Evolutionary conservation across 495 filamentous ascomycete species (phyloP).

Genomic region (Talaromyces adpressus): DNA sequence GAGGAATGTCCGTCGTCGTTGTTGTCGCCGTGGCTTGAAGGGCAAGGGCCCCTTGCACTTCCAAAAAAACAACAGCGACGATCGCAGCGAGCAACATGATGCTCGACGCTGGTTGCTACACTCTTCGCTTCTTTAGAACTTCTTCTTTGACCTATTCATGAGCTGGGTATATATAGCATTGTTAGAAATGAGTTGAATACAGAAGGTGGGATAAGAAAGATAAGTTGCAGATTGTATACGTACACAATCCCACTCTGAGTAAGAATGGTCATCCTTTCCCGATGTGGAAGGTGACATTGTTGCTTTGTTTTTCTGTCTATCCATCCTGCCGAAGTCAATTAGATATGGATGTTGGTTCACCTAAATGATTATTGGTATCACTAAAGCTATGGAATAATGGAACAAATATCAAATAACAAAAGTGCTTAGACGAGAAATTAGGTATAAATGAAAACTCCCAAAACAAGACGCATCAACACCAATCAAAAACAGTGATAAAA

Average conservation of each 20-base stretch:
- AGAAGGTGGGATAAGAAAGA: not conserved
- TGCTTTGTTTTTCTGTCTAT: not conserved
- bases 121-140: not conserved
- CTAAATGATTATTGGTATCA: too few species aligned
- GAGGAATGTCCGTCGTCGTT: not conserved
- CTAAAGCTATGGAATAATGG: too few species aligned
- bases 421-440: too few species aligned
- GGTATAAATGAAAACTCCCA: too few species aligned
- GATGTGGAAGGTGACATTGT: not conserved
- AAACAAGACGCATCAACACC: too few species aligned
- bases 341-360: too few species aligned
- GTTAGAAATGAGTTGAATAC: not conserved
- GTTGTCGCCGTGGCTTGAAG: not conserved
- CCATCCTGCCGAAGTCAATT: not conserved
- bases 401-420: too few species aligned
- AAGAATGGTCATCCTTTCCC: not conserved
- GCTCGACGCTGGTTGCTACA: not conserved
- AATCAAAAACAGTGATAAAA: too few species aligned
- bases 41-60: not conserved
- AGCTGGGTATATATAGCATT: not conserved
- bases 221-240: not conserved
- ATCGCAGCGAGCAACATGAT: constrained; percentile 10
- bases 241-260: not conserved
- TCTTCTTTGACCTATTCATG: not conserved
- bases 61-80: not conserved